Base-by-base conservation (phyloP, 257 asterid species). In the Solanum tarapatanum region DNA sequence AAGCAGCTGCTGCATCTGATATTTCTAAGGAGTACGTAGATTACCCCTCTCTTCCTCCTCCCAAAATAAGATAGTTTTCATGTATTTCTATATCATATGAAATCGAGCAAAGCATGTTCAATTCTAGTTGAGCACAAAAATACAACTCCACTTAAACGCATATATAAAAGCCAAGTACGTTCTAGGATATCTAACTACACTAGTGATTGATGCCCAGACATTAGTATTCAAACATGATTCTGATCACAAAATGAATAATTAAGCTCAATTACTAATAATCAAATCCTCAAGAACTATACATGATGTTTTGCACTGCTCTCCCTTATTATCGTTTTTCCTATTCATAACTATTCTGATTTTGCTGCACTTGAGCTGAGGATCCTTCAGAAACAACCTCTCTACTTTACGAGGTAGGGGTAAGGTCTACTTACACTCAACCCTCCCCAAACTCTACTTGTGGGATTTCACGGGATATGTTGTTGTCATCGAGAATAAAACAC, bases 1-100 rank as follows among this genome's bases (percentile, higher is more conserved):
- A 92, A 87, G 93, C 93, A 4, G 87, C 89, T 33, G 91, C 89
- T 9, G 90, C 89, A 6, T 89, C 93, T 0, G 84, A 86, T 43
- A 89, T 88, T 30, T 88, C 94, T 5, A 80, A 64, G 55, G 90
- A 91, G 91, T 91, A 74, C 28, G 83, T 9, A 39, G 32, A 70
- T 21, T 33, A 41, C 37, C 36, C 7, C 39, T 58, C 55, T 35
- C 51, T 16, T 72, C 26, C 24, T 72, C 79, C 79, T 30, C 79
- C 79, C 24, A 72, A 72, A 16, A 16, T 72, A 32, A 72, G 79
- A 32, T 11, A 32, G 39, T 74, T 21, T 35, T 35, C 82, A 74
- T 35, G 21, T 33, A n/a, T 28, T 21, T 51, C 37, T 82, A 3
- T 30, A 69, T 83, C 8, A 21, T 45, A 83, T 45, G 41, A 83